Evolutionary conservation across 352 stramenopile species (phyloP).

Genomic region (Phytophthora podocarpi): DNA sequence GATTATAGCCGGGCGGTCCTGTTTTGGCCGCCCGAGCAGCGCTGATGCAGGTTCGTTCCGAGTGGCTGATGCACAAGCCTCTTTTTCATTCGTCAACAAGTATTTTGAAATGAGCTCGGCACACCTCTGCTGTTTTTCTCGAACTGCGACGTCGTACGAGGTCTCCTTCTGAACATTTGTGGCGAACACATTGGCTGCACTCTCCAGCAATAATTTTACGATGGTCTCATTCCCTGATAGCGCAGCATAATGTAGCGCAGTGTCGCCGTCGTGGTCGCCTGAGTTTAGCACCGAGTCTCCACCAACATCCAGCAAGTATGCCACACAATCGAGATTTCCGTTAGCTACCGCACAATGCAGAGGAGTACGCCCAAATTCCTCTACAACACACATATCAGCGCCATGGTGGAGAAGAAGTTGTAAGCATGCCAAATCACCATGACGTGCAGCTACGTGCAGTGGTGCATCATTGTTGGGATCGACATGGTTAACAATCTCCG

Average conservation of each 20-base stretch:
- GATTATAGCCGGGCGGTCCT: conserved; percentile 9
- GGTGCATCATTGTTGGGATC: conserved; percentile 81
- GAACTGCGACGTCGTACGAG: conserved; percentile 64
- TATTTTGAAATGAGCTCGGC: conserved; percentile 66
- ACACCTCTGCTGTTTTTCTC: conserved; percentile 53
- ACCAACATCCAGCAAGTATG: conserved; percentile 85
- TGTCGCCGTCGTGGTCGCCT: conserved; percentile 77
- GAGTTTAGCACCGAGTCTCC: conserved; percentile 83
- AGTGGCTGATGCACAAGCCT: conserved; percentile 24
- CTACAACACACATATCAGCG: conserved; percentile 82
- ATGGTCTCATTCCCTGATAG: conserved; percentile 60
- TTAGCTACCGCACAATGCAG: conserved; percentile 75
- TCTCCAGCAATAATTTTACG: conserved; percentile 81
- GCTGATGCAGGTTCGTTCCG: conserved; percentile 57
- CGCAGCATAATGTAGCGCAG: conserved; percentile 75
- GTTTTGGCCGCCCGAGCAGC: conserved; percentile 35
- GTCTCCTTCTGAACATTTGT: conserved; percentile 70
- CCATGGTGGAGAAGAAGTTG: conserved; percentile 80
- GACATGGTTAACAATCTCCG: conserved; percentile 89
- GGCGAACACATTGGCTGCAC: conserved; percentile 68
- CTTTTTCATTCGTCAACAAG: conserved; percentile 45
- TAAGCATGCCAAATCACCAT: conserved; percentile 75
- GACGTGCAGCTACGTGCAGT: conserved; percentile 73
- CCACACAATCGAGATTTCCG: conserved; percentile 68
- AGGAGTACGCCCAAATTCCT: conserved; percentile 81